Percentiles rank a stretch among this genome's conserved stretches.
Conservation (phyloP, 2,329 filamentous ascomycete species). For the Neonectria hederae region DNA sequence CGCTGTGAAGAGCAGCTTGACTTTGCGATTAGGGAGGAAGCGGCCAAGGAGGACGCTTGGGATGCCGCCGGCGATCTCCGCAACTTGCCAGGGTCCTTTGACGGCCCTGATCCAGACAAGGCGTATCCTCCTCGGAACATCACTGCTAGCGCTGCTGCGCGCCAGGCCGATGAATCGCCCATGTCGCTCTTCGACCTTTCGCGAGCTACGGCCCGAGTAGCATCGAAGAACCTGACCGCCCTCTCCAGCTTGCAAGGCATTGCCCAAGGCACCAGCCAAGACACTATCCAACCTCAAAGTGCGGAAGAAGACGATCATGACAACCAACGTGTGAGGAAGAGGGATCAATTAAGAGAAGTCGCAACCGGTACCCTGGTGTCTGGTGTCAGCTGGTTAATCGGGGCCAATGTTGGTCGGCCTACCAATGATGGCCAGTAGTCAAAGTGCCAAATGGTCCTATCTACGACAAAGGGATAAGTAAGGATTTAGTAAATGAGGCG, state of each 20-base stretch:
- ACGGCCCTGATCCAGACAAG: constrained; percentile 40
- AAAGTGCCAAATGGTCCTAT: background rate
- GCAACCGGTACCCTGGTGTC: constrained; percentile 74
- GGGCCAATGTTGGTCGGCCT: constrained; percentile 54
- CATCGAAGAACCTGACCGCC: constrained; percentile 66
- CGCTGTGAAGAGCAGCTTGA: constrained; percentile 82
- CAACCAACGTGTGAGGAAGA: constrained; percentile 65
- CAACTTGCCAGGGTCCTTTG: constrained; percentile 66
- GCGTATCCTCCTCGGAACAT: constrained; percentile 45
- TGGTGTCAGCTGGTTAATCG: constrained; percentile 74
- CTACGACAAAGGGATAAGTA: background rate
- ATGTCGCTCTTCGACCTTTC: constrained; percentile 74
- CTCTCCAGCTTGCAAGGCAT: constrained; percentile 60
- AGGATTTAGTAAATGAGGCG: background rate
- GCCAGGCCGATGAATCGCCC: constrained; percentile 63
- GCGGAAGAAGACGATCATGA: constrained; percentile 40
- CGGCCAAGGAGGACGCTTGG: constrained; percentile 74
- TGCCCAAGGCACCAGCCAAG: constrained; percentile 44
- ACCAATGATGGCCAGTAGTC: constrained; percentile 23
- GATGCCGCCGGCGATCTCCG: constrained; percentile 71
- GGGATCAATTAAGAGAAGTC: constrained; percentile 75
- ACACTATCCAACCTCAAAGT: constrained; percentile 34
- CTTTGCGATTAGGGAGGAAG: constrained; percentile 71
- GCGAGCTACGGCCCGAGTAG: constrained; percentile 66
- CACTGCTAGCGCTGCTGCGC: constrained; percentile 47